These are phyloP conservation scores for Boletus mariae DNA, from an alignment of 1,284 basidiomycete species.

Conservation along the genomic window DNA sequence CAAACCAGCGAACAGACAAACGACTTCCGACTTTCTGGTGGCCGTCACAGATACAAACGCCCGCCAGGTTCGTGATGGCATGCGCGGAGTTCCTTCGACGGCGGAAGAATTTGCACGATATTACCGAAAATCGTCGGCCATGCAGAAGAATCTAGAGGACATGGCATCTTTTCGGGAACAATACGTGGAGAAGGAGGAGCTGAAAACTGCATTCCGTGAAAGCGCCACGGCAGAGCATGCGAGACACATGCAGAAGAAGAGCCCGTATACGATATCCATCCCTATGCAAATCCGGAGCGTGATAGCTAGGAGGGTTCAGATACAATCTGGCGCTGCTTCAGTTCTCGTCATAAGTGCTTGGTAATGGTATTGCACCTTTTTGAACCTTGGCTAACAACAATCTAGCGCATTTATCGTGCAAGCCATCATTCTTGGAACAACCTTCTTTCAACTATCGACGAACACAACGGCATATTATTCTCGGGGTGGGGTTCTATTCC, in stretches of 20 bases:
- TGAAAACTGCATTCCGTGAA: constrained; percentile 41
- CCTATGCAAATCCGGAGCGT: constrained; percentile 63
- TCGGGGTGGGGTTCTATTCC: constrained; percentile 75
- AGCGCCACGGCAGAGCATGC: constrained; percentile 54
- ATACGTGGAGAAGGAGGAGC: constrained; percentile 37
- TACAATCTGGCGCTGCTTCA: constrained; percentile 54
- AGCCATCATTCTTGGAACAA: constrained; percentile 72
- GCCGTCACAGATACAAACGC: constrained; percentile 57
- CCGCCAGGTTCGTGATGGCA: constrained; percentile 49
- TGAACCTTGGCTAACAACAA: constrained; percentile 34
- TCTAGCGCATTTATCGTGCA: constrained; percentile 50
- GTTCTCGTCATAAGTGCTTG: constrained; percentile 37
- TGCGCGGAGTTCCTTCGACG: constrained; percentile 53
- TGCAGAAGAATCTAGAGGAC: constrained; percentile 33
- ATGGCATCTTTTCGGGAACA: constrained; percentile 36
- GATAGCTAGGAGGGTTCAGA: constrained; percentile 64
- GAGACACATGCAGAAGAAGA: constrained; percentile 34
- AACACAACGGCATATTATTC: constrained; percentile 71
- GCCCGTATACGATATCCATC: constrained; percentile 49
- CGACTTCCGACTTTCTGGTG: constrained; percentile 67
- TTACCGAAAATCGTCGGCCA: constrained; percentile 33
- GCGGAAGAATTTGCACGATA: constrained; percentile 55
- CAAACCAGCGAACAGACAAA: constrained; percentile 53
- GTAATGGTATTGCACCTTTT: constrained; percentile 18
- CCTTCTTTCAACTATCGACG: constrained; percentile 64